These are phyloP conservation scores for Eimeria sp. DNA, from an alignment of 169 alveolate species.

Conservation along the genomic window DNA sequence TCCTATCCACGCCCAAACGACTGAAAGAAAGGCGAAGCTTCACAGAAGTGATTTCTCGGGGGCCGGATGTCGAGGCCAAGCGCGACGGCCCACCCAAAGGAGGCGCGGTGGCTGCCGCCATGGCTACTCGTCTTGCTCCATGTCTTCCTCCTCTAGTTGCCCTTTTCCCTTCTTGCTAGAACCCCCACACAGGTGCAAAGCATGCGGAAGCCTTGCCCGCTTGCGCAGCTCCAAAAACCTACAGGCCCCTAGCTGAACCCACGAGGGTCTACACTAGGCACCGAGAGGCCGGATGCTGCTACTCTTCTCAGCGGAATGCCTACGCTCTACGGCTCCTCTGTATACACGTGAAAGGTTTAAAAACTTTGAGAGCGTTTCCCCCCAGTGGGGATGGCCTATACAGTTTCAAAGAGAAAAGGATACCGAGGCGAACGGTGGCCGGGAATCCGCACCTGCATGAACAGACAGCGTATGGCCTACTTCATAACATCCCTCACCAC, in stretches of 20 bases:
- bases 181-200: not conserved
- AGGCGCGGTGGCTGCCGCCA: slow-evolving; percentile 27
- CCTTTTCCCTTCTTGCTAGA: not conserved
- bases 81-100: not conserved
- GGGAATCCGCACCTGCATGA: slow-evolving; percentile 37
- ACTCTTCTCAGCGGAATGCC: not conserved
- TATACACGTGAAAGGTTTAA: not conserved
- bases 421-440: slow-evolving; percentile 26
- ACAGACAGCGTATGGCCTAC: slow-evolving; percentile 13
- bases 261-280: slow-evolving; percentile 1
- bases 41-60: not conserved
- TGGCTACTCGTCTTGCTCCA: slow-evolving; percentile 40
- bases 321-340: not conserved
- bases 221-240: not conserved
- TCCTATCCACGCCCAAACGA: not conserved
- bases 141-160: slow-evolving; percentile 6
- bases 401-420: not conserved
- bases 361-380: not conserved
- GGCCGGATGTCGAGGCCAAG: not conserved
- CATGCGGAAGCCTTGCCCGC: not conserved
- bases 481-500: slow-evolving; percentile 31
- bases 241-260: not conserved
- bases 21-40: not conserved
- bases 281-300: slow-evolving; percentile 11
- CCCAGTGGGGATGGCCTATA: not conserved